These are phyloP conservation scores for Cercospora brassicicola DNA, from an alignment of 2,329 filamentous ascomycete genomes.

Conservation along the genomic window DNA sequence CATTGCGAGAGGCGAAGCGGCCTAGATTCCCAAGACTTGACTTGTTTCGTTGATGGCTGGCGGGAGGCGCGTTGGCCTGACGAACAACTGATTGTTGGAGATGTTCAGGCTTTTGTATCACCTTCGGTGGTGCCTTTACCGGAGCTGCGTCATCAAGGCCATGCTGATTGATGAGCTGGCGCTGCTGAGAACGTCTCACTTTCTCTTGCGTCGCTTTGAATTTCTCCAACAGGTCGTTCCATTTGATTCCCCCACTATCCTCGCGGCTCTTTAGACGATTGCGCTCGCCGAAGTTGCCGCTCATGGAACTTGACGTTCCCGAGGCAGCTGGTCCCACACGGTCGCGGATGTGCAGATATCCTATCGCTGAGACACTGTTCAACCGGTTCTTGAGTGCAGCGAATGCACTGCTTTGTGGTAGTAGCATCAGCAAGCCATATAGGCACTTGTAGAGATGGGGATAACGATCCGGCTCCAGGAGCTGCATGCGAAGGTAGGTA, in stretches of 20 bases:
- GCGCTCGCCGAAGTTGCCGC: conserved; percentile 50
- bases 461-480: conserved; percentile 91
- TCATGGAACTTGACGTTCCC: conserved; percentile 37
- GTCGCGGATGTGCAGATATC: conserved; percentile 74
- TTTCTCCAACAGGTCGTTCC: conserved; percentile 90
- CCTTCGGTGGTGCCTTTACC: conserved; percentile 27
- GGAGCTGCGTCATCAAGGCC: conserved; percentile 28
- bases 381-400: conserved; percentile 93
- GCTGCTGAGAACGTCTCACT: conserved; percentile 66
- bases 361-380: conserved; percentile 96
- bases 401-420: conserved; percentile 97
- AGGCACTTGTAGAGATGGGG: conserved; percentile 89
- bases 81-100: conserved; percentile 21
- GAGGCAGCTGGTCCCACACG: conserved; percentile 29
- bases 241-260: conserved; percentile 62
- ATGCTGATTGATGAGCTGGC: conserved; percentile 30
- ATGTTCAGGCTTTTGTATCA: conserved; percentile 6
- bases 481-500: conserved; percentile 91
- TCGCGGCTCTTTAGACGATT: conserved; percentile 80
- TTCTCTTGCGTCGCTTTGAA: conserved; percentile 89
- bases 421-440: conserved; percentile 93
- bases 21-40: conserved; percentile 44
- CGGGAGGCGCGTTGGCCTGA: conserved; percentile 14
- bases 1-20: neutral
- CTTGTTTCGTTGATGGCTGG: conserved; percentile 36